Base-by-base conservation (phyloP, 768 basidiomycete species). In the Hirschioporus abietinus region DNA sequence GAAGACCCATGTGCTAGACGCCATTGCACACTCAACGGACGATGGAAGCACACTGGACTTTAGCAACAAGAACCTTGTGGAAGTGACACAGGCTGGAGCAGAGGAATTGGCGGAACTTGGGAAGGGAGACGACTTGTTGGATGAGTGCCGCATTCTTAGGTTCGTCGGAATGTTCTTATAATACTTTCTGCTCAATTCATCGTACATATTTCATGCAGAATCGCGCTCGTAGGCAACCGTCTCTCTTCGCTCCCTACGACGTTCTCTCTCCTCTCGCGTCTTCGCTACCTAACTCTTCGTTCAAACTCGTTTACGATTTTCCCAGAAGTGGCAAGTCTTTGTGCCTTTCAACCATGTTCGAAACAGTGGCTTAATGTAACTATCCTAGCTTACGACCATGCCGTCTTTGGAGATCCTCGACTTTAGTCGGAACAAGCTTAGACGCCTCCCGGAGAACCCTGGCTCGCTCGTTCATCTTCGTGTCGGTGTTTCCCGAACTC, bases 371-470 rank as follows among this genome's bases (percentile, higher is more conserved):
- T 60, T 34, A 64, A 69, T 60, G 66, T 60, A 60, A 34, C 58
- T n/a, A 7, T 30, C 61, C 25, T 24, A 96, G 95, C 82, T 97
- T 59, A 93, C 92, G 60, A 79, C 86, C 20, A 88, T 99, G 80
- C 87, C 90, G 2, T 89, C 90, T 7, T 82, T 99, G 65, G 96
- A 99, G 77, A 96, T 95, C 67, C 80, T 99, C 69, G 97, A 99
- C 76, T 84, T 99, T 58, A 95, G 93, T 70, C 88, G 92, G 70
- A 99, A 99, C 79, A 93, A 89, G 77, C 86, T 99, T 71, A 88
- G 85, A 74, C 79, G 82, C 63, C 79, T 99, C 24, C 97, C 97
- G 12, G 78, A 84, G 4, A 83, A 88, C 68, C 91, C 95, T 20
- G 95, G 95, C 7, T 84, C 88, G 7, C 83, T 99, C 57, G 76